Evolutionary conservation across 257 asterid genomes (phyloP).

Genomic region (Jaltomata sinuosa): DNA sequence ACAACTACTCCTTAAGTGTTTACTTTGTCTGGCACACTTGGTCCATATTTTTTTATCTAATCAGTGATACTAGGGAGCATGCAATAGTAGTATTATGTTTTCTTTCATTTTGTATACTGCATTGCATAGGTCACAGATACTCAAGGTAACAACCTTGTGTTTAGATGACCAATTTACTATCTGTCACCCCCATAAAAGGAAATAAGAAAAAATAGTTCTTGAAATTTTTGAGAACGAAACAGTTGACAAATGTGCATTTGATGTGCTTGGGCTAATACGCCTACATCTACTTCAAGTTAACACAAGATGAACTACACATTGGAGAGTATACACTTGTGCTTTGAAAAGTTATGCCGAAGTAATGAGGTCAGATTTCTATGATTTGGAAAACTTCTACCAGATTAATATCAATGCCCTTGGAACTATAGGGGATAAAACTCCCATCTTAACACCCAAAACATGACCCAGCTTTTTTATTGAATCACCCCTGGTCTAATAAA

Average conservation of each 20-base stretch:
- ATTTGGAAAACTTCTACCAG: background rate
- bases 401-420: background rate
- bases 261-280: background rate
- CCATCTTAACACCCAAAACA: background rate
- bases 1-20: background rate
- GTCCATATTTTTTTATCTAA: background rate
- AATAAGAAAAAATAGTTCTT: background rate
- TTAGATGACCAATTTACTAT: background rate
- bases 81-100: background rate
- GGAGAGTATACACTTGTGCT: background rate
- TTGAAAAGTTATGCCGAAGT: background rate
- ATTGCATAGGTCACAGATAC: background rate
- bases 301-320: background rate
- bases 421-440: background rate
- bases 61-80: background rate
- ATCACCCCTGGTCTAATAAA: background rate
- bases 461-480: background rate
- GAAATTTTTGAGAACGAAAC: background rate
- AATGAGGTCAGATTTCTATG: background rate
- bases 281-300: background rate
- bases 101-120: background rate
- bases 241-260: background rate
- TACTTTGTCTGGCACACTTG: background rate
- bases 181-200: background rate
- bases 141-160: background rate